Evolutionary conservation across 768 basidiomycete species (phyloP), one percentile per base, ranked within the genome.

Genomic region (Suillus fuscotomentosus): DNA sequence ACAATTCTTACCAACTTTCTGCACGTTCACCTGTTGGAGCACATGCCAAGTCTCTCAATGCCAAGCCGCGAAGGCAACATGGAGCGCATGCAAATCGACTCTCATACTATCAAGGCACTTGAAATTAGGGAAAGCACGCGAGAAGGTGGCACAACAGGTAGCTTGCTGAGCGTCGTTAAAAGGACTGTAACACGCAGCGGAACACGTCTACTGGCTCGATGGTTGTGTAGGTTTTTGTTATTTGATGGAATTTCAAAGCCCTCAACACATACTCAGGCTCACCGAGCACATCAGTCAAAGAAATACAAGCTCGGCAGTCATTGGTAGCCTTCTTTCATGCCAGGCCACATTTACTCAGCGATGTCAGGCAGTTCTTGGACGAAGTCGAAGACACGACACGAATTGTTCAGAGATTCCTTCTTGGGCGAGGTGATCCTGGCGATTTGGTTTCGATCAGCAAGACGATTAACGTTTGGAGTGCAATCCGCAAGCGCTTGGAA

Each of bases 101-200:
- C 90, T 5, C 88, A 95, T 72, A 95, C 94, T 1, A 89, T 95
- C 75, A 89, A 90, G 72, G 89, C 90, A n/a, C 84, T 95, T 53
- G 94, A 96, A 74, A 89, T 96, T 60, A 83, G 87, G 27, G 92
- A 94, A 77, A 84, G 83, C 38, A 82, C 86, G 34, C 80, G 86
- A 38, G 92, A 94, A 70, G 91, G 91, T 0, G 88, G 91, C 0
- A 73, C 78, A 13, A 85, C 83, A 63, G 94, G 94, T 5, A 93
- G 88, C 69, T 80, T 96, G 62, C 70, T 94, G 39, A 89, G 86
- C 68, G 84, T 84, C 39, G 81, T 95, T 63, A 93, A 89, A 71
- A 83, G 91, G 54, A 96, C 94, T 0, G 79, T 84, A 9, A 95
- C 94, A 1, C 86, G 79, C 55, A 86, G 94, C 63, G 94, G 94